Conservation (phyloP, 306 rosid species). For the Vigna angularis region DNA sequence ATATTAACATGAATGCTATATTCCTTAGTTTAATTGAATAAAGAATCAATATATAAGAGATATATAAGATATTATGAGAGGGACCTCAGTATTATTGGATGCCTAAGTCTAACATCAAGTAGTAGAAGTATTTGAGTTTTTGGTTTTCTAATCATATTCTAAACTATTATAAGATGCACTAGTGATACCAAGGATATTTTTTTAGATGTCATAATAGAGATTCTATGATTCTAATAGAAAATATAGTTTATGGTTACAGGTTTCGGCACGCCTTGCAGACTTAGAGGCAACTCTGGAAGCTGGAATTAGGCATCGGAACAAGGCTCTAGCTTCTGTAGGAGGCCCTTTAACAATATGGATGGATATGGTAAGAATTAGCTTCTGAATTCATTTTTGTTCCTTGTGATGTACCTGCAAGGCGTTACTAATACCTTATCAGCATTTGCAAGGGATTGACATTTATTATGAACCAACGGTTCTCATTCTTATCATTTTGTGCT, state of each 20-base stretch:
- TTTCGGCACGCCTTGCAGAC: constrained; percentile 80
- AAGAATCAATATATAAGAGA: not conserved
- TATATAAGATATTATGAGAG: too few relatives aligned
- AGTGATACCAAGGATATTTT: not conserved
- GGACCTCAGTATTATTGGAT: too few relatives aligned
- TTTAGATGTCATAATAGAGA: not conserved
- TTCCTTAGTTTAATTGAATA: not conserved
- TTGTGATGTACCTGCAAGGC: not conserved
- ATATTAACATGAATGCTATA: not conserved
- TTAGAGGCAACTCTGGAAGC: constrained; percentile 85
- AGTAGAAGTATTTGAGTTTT: too few relatives aligned
- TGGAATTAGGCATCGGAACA: constrained; percentile 83
- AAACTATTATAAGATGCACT: constrained; percentile 2
- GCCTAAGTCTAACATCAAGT: too few relatives aligned
- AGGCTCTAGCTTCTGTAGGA: constrained; percentile 73
- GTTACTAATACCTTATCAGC: constrained; percentile 3
- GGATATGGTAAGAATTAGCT: constrained; percentile 69
- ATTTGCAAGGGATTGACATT: constrained; percentile 22
- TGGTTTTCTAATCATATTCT: not conserved
- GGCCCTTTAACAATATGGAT: constrained; percentile 77
- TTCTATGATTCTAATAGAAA: constrained; percentile 2
- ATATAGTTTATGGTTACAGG: constrained; percentile 52
- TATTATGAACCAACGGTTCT: constrained; percentile 41
- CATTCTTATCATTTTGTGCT: constrained; percentile 45
- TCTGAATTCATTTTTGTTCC: constrained; percentile 18